Conservation (phyloP, 2,329 filamentous ascomycete genomes). For the Alternaria gaisen region DNA sequence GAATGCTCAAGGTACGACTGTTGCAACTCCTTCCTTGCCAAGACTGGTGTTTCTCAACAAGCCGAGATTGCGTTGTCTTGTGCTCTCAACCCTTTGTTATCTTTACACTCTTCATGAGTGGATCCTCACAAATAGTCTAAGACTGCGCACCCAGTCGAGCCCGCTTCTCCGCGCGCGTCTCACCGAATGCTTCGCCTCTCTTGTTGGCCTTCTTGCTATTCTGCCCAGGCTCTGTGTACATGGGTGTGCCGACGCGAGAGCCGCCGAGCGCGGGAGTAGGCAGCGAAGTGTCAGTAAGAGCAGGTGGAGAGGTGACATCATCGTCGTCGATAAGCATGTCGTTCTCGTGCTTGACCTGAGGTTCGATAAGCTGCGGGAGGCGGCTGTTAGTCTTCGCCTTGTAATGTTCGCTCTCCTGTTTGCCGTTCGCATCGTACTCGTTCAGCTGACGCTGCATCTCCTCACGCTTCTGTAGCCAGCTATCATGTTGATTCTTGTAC, state of each 20-base stretch:
- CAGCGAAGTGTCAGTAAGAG: slow-evolving; percentile 39
- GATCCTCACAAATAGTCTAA: slow-evolving; percentile 12
- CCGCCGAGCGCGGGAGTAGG: slow-evolving; percentile 31
- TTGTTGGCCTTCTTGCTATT: slow-evolving; percentile 14
- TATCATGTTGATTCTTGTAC: slow-evolving; percentile 37
- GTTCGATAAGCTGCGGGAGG: background rate
- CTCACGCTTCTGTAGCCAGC: slow-evolving; percentile 30
- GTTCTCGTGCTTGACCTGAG: background rate
- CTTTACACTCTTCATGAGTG: slow-evolving; percentile 3
- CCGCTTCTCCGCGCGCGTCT: slow-evolving; percentile 24
- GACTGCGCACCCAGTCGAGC: slow-evolving; percentile 16
- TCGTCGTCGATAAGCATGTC: slow-evolving; percentile 16
- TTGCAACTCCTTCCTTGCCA: background rate
- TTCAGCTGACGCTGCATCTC: slow-evolving; percentile 27
- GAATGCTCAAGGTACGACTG: background rate
- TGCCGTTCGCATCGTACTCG: slow-evolving; percentile 12
- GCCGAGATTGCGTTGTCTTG: background rate
- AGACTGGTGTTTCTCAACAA: background rate
- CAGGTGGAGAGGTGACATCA: slow-evolving; percentile 32
- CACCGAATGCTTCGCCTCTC: slow-evolving; percentile 10
- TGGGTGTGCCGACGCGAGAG: slow-evolving; percentile 37
- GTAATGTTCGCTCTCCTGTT: background rate
- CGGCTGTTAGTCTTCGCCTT: background rate
- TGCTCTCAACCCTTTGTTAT: background rate
- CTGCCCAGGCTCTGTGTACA: slow-evolving; percentile 5